These are phyloP conservation scores for Phytophthora pinifolia DNA, from an alignment of 352 stramenopile species.

Conservation along the genomic window DNA sequence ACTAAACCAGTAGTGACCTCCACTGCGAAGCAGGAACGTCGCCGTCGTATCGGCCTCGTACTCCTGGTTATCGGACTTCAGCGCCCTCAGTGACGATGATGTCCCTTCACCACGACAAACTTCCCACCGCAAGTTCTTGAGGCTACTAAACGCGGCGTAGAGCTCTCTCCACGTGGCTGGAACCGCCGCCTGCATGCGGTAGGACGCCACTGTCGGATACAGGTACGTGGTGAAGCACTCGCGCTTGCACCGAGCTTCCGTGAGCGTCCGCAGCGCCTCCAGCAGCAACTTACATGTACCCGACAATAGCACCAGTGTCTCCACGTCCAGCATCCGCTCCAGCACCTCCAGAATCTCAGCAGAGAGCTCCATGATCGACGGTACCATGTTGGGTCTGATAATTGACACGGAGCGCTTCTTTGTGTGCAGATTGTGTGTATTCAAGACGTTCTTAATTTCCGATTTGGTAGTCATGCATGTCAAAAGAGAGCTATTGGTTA, in stretches of 20 bases:
- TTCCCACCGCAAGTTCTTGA: conserved; percentile 45
- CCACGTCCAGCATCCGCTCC: conserved; percentile 32
- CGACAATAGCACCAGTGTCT: conserved; percentile 49
- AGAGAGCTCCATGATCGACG: conserved; percentile 32
- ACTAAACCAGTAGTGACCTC: conserved; percentile 79
- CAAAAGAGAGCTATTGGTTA: conserved; percentile 19
- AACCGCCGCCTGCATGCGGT: conserved; percentile 59
- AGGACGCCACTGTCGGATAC: conserved; percentile 60
- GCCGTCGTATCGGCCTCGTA: conserved; percentile 45
- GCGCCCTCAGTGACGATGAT: conserved; percentile 50
- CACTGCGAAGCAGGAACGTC: conserved; percentile 54
- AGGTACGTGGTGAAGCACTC: conserved; percentile 66
- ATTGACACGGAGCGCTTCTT: background rate
- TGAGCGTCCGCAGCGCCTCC: conserved; percentile 6
- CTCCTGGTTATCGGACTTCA: conserved; percentile 76
- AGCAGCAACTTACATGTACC: conserved; percentile 18
- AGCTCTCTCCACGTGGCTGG: conserved; percentile 59
- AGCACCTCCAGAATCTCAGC: conserved; percentile 42
- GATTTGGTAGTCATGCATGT: background rate
- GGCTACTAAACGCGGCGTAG: conserved; percentile 49
- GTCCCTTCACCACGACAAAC: conserved; percentile 40
- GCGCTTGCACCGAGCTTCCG: conserved; percentile 55
- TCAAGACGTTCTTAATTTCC: background rate
- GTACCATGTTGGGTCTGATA: conserved; percentile 11
- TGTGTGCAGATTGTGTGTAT: conserved; percentile 11